Conservation (phyloP, 305 asterid species). For the Striga hermonthica region DNA sequence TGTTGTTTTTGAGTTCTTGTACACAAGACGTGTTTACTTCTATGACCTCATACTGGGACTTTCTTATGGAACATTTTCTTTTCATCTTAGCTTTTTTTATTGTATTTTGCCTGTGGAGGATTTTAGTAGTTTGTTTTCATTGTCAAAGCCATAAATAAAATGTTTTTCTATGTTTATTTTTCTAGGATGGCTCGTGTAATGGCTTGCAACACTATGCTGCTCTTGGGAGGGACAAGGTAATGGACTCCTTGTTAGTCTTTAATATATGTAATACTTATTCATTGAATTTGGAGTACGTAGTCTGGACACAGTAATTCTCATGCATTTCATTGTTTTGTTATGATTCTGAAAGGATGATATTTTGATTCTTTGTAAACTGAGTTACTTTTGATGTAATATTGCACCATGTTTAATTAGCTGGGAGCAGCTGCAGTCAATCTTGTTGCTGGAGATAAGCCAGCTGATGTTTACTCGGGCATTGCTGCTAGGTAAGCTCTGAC, state of each 20-base stretch:
- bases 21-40: no score
- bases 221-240: conserved; percentile 95
- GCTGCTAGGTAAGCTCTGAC: conserved; percentile 72
- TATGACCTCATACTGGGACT: no score
- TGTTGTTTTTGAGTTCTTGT: neutral
- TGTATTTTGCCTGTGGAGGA: neutral
- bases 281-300: neutral
- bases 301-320: neutral
- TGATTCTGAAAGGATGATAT: conserved; percentile 5
- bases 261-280: neutral
- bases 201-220: conserved; percentile 99
- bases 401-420: conserved; percentile 46
- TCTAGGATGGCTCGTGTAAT: conserved; percentile 98
- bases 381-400: conserved; percentile 22
- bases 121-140: conserved; percentile 22
- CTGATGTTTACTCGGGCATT: conserved; percentile 95
- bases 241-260: neutral
- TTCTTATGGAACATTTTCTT: no score
- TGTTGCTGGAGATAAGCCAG: conserved; percentile 87
- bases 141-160: conserved; percentile 30
- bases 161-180: conserved; percentile 26
- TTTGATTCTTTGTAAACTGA: conserved; percentile 17
- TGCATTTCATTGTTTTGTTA: conserved; percentile 19
- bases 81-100: no score
- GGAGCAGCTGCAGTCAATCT: conserved; percentile 98